phyloP scores from a whole-genome alignment of 352 stramenopile genomes.

The Pythium rhizo-oryzae region DNA sequence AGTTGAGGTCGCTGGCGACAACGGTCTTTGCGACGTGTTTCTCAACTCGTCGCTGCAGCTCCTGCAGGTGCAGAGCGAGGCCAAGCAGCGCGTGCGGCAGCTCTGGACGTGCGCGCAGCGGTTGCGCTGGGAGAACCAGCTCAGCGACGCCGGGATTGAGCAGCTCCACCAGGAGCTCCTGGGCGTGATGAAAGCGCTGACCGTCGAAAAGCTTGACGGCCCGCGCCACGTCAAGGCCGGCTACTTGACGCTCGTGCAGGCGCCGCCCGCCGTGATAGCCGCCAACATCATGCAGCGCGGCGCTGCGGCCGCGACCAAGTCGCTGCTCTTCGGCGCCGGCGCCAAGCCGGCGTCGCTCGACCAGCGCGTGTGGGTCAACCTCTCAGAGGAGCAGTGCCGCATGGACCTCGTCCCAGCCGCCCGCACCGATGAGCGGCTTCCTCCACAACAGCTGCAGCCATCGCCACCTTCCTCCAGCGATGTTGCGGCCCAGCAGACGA shows the following conservation, averaged over 20 bases:
- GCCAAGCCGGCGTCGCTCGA: constrained; percentile 9
- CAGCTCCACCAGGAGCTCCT: constrained; percentile 41
- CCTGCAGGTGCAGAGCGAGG: constrained; percentile 62
- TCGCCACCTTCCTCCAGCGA: not conserved
- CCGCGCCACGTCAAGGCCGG: constrained; percentile 46
- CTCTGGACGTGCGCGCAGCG: constrained; percentile 66
- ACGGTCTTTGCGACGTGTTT: constrained; percentile 40
- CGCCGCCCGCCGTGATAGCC: constrained; percentile 26
- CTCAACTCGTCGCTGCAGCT: constrained; percentile 68
- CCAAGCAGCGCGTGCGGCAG: constrained; percentile 55
- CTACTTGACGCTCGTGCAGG: constrained; percentile 54
- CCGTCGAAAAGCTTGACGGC: constrained; percentile 63
- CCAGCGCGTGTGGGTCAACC: constrained; percentile 51
- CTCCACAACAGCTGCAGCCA: not conserved
- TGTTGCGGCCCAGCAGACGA: not conserved
- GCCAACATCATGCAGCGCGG: constrained; percentile 19
- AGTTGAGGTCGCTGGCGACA: not conserved
- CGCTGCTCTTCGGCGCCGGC: constrained; percentile 18
- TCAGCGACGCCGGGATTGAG: constrained; percentile 40
- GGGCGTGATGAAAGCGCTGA: constrained; percentile 47
- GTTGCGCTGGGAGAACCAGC: constrained; percentile 45
- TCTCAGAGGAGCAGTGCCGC: constrained; percentile 64
- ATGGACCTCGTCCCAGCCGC: constrained; percentile 49
- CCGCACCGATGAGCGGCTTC: constrained; percentile 16
- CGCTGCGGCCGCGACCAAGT: constrained; percentile 16